A percentile compares a stretch with the other conserved stretches of the same genome.
Conservation (phyloP, 2,329 filamentous ascomycete species). For the Cryphonectria nitschkei region DNA sequence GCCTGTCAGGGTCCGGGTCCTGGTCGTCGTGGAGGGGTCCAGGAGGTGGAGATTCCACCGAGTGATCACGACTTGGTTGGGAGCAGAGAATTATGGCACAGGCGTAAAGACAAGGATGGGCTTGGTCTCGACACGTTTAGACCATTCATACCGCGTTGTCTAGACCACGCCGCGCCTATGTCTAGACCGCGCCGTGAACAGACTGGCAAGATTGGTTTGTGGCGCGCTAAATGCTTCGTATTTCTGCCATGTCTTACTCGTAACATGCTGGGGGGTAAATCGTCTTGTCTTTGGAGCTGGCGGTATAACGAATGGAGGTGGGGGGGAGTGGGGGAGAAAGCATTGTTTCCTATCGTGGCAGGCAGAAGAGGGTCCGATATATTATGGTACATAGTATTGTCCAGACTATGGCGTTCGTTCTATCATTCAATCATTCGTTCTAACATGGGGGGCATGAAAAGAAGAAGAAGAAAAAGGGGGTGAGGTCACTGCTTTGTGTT, state of each 20-base stretch:
- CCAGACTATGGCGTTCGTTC: not conserved
- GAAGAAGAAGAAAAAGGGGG: not conserved
- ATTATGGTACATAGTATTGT: not conserved
- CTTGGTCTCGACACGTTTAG: conserved; percentile 1
- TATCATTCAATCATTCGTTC: not conserved
- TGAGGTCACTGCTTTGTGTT: not conserved
- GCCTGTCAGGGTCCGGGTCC: not conserved
- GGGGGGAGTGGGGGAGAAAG: too few relatives aligned
- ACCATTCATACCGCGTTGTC: not conserved
- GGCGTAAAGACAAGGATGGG: not conserved
- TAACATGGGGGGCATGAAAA: not conserved
- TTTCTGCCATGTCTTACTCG: conserved; percentile 5
- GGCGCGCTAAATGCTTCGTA: conserved; percentile 3
- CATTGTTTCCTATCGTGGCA: not conserved
- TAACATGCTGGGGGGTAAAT: not conserved
- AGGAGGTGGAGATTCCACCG: not conserved
- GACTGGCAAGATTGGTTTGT: not conserved
- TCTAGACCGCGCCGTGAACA: not conserved
- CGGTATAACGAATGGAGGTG: not conserved
- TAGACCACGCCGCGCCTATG: not conserved
- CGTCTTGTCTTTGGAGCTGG: not conserved
- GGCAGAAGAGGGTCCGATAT: not conserved
- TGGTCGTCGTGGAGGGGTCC: not conserved
- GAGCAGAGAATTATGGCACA: not conserved
- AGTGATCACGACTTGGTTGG: not conserved